phyloP scores from a whole-genome alignment of 2,329 filamentous ascomycete genomes.

The Penicillium sp. region DNA sequence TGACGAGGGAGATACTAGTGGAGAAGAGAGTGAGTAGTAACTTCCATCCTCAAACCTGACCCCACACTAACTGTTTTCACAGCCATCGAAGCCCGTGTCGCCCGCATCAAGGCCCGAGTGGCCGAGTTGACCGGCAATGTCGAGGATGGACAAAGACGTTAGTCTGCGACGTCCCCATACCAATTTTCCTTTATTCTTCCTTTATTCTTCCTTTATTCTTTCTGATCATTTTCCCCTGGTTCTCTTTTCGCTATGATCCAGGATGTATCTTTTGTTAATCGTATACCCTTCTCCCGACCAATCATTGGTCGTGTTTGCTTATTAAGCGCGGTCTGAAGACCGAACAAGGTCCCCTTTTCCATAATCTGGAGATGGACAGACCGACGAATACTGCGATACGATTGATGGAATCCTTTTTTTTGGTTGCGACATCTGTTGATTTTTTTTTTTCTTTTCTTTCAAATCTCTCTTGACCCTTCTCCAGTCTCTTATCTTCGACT shows the following conservation, averaged over 20 bases:
- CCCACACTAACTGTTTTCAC: slow-evolving; percentile 25
- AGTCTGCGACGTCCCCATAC: neutral
- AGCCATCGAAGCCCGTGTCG: slow-evolving; percentile 95
- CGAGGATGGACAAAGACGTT: slow-evolving; percentile 51
- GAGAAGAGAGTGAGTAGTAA: slow-evolving; percentile 78
- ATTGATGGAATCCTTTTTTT: slow-evolving; percentile 15
- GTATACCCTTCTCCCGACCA: slow-evolving; percentile 16
- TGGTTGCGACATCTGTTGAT: slow-evolving; percentile 10
- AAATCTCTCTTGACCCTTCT: neutral
- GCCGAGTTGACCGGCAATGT: slow-evolving; percentile 88
- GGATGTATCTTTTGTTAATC: slow-evolving; percentile 9
- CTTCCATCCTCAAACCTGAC: slow-evolving; percentile 4
- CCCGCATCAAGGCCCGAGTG: slow-evolving; percentile 95
- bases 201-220: neutral
- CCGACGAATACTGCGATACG: slow-evolving; percentile 19
- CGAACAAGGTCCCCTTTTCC: neutral
- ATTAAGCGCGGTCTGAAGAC: slow-evolving; percentile 7
- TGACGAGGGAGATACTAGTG: slow-evolving; percentile 87
- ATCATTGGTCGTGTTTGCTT: slow-evolving; percentile 17
- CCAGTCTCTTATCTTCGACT: neutral
- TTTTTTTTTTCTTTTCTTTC: slow-evolving; percentile 3
- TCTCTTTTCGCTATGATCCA: slow-evolving; percentile 11
- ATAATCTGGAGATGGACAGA: neutral
- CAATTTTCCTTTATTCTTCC: neutral
- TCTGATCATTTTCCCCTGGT: slow-evolving; percentile 2